Conservation (phyloP, 768 basidiomycete genomes). For the Trametes sanguinea region DNA sequence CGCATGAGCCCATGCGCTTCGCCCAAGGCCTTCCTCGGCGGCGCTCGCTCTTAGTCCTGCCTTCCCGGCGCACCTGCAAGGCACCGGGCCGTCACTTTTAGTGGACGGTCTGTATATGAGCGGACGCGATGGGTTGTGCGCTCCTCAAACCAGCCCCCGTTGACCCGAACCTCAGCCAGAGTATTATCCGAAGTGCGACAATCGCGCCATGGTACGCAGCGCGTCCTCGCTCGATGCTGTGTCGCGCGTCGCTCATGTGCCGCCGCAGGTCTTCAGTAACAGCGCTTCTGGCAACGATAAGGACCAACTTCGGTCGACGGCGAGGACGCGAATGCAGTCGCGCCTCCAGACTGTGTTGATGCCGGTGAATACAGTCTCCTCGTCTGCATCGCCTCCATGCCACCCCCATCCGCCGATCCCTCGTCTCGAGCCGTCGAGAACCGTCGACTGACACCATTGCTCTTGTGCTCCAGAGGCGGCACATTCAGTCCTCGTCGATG, state of each 20-base stretch:
- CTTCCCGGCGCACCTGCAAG: constrained; percentile 22
- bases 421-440: not conserved
- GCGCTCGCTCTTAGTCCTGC: constrained; percentile 3
- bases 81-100: constrained; percentile 15
- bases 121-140: constrained; percentile 9
- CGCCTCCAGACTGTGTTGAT: constrained; percentile 24
- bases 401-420: not conserved
- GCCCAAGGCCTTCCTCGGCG: constrained; percentile 8
- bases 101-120: constrained; percentile 23
- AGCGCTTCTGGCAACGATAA: constrained; percentile 21
- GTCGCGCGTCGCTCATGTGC: constrained; percentile 13
- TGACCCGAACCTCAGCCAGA: constrained; percentile 29
- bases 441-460: not conserved
- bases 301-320: constrained; percentile 26
- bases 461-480: constrained; percentile 10
- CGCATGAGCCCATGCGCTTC: not conserved
- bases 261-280: constrained; percentile 15
- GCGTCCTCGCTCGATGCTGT: constrained; percentile 1
- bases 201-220: constrained; percentile 23
- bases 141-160: constrained; percentile 25
- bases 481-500: constrained; percentile 15
- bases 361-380: constrained; percentile 25
- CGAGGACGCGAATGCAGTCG: constrained; percentile 28
- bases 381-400: constrained; percentile 12
- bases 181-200: constrained; percentile 29